Evolutionary conservation across 225 moss, liverwort and hornwort species (phyloP).

Genomic region (Polytrichum formosum): DNA sequence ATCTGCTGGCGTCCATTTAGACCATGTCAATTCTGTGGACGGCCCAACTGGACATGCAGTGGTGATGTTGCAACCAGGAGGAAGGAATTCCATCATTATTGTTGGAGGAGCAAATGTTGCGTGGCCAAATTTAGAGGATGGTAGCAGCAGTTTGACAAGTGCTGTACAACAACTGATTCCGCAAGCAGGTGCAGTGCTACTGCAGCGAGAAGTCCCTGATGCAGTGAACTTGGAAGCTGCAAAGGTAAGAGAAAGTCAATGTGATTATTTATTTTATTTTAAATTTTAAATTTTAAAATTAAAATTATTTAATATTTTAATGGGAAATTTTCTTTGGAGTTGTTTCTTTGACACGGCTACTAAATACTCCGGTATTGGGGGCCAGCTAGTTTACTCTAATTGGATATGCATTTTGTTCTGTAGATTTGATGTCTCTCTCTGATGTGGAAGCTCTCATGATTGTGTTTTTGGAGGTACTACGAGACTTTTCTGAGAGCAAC

Average conservation of each 20-base stretch:
- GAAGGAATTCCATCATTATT: slow-evolving; percentile 58
- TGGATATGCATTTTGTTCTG: background rate
- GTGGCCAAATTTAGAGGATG: slow-evolving; percentile 51
- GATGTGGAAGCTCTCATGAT: too few species aligned
- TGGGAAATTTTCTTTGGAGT: too few species aligned
- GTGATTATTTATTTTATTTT: background rate
- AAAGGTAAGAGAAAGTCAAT: slow-evolving; percentile 28
- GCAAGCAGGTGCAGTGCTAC: slow-evolving; percentile 59
- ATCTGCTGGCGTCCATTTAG: slow-evolving; percentile 49
- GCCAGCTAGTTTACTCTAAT: background rate
- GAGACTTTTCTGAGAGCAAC: too few species aligned
- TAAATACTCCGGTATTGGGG: background rate
- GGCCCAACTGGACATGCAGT: slow-evolving; percentile 64
- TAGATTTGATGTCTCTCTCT: too few species aligned
- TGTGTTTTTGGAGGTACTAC: too few species aligned
- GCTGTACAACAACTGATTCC: slow-evolving; percentile 43
- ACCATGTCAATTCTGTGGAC: slow-evolving; percentile 45
- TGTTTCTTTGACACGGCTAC: too few species aligned
- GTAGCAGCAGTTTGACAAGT: slow-evolving; percentile 30
- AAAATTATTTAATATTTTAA: too few species aligned
- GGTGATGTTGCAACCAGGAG: slow-evolving; percentile 68
- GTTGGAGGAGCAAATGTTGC: slow-evolving; percentile 65
- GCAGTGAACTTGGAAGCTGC: slow-evolving; percentile 65
- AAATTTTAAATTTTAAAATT: too few species aligned
- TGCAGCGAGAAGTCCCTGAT: slow-evolving; percentile 70